Conservation (phyloP, 2,329 filamentous ascomycete genomes). For the Pyrenophora graminea region DNA sequence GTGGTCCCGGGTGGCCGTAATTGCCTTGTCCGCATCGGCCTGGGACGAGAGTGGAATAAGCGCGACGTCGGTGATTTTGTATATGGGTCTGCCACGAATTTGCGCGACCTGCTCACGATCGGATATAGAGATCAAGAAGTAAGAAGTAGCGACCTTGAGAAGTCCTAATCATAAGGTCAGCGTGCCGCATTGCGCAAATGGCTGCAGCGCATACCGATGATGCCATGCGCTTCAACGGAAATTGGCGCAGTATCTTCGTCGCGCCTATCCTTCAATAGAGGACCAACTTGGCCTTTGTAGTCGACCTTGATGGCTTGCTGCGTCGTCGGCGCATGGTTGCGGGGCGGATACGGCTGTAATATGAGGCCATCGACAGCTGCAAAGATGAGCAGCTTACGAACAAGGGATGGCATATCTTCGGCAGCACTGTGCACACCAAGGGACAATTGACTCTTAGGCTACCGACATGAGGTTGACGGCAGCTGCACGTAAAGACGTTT, state of each 20-base stretch:
- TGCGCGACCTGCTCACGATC: slow-evolving; percentile 86
- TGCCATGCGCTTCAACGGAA: slow-evolving; percentile 54
- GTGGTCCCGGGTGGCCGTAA: slow-evolving; percentile 63
- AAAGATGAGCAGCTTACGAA: slow-evolving; percentile 78
- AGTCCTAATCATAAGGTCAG: slow-evolving; percentile 64
- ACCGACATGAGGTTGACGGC: slow-evolving; percentile 3
- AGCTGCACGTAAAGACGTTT: neutral
- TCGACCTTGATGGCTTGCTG: slow-evolving; percentile 68
- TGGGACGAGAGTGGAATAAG: slow-evolving; percentile 85
- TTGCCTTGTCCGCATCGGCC: slow-evolving; percentile 71
- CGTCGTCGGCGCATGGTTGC: slow-evolving; percentile 58
- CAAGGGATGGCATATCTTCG: slow-evolving; percentile 70
- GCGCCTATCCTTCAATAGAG: slow-evolving; percentile 49
- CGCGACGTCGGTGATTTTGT: slow-evolving; percentile 84
- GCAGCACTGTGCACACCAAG: slow-evolving; percentile 5
- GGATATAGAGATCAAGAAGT: slow-evolving; percentile 86
- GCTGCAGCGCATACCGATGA: slow-evolving; percentile 58
- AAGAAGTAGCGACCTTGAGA: slow-evolving; percentile 77
- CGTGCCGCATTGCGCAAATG: neutral
- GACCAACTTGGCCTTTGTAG: slow-evolving; percentile 65
- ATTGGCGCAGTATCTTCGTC: slow-evolving; percentile 45
- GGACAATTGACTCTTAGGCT: neutral
- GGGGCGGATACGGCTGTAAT: slow-evolving; percentile 69
- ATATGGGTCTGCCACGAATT: slow-evolving; percentile 79
- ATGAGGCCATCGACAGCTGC: slow-evolving; percentile 82